Percentiles rank a stretch among this genome's conserved stretches.
Conservation (phyloP, 495 filamentous ascomycete species). For the Aspergillus leporis region DNA sequence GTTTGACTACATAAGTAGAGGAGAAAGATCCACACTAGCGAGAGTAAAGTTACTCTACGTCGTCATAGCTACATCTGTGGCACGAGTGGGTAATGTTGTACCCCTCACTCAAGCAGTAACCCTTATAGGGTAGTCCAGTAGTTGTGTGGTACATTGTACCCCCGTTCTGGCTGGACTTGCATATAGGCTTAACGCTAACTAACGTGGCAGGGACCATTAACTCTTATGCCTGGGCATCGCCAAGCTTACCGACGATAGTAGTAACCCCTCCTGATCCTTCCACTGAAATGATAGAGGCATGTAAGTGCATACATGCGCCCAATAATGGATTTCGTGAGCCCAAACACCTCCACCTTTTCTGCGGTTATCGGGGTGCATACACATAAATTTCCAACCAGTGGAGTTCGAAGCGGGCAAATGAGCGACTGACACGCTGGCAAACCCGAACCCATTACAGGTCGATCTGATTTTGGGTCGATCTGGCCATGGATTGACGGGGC, state of each 20-base stretch:
- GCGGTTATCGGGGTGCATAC: neutral
- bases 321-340: constrained; percentile 1
- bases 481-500: neutral
- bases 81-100: neutral
- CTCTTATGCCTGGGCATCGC: neutral
- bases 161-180: neutral
- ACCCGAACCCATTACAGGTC: neutral
- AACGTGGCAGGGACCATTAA: neutral
- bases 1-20: neutral
- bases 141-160: neutral
- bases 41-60: neutral
- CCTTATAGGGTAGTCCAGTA: neutral
- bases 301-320: neutral
- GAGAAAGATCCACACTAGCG: neutral
- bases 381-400: constrained; percentile 1
- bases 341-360: constrained; percentile 1
- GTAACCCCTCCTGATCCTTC: neutral
- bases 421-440: constrained; percentile 10
- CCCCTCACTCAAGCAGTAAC: neutral
- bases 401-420: constrained; percentile 3
- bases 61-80: constrained; percentile 2
- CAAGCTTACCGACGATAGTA: neutral
- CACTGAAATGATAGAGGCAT: neutral
- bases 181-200: neutral
- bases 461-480: neutral